Evolutionary conservation across 176 grass and related monocot genomes (phyloP), one percentile per base, ranked within the genome.

Genomic region (Saccharum officinarum): DNA sequence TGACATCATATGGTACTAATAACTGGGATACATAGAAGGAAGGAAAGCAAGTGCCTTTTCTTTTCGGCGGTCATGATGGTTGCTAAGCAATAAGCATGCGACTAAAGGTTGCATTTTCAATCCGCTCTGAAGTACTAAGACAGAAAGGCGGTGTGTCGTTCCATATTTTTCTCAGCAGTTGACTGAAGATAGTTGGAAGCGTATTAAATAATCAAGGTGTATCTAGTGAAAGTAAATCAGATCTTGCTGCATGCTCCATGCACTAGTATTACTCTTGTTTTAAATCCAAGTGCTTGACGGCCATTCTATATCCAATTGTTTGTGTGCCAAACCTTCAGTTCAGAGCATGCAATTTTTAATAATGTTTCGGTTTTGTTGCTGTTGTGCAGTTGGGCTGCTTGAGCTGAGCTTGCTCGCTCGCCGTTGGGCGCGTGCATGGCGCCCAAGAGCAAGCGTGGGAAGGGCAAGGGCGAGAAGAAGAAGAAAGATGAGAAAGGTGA

Each of bases 401-500:
- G 16, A 60, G 60, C 50, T 86, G 84, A 83, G 49, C 79, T 78
- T 61, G 79, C 67, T 60, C 55, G 55, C 55, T 83, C 33, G 15
- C 28, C 39, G 0, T 78, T 83, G 59, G 73, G 74, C 54, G 62
- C 13, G 60, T 25, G 36, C 70, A 99, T 99, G 97, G 93, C 97
- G 73, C 97, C 97, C 17, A 99, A 96, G 87, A 91, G 93, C 82
- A 92, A 89, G 80, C 92, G 92, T 1, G 93, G 97, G 12, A 99
- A 96, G 88, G 68, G 82, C 68, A 99, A 99, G 73, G 94, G 97
- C 23, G 95, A 95, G 61, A 95, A 99, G 86, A 98, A 94, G 89
- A 99, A 99, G 92, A 99, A 92, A 80, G 92, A 99, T 77, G 97
- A 99, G 94, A 99, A 99, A 91, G 86, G 97, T 96, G 45, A 80